Evolutionary conservation across 495 filamentous ascomycete genomes (phyloP), one percentile per base, ranked within the genome.

Genomic region (Penicillium roqueforti): DNA sequence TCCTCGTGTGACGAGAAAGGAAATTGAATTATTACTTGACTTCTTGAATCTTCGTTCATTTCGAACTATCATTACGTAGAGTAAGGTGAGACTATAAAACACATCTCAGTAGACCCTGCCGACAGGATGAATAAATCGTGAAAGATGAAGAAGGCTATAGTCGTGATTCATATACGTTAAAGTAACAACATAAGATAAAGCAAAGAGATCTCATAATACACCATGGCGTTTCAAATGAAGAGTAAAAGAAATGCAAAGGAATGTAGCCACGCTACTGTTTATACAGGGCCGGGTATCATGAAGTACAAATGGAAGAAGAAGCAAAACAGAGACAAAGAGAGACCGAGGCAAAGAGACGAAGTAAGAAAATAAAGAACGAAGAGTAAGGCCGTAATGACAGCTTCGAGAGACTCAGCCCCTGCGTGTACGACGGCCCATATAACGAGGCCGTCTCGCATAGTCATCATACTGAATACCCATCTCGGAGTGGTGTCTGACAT

Each of bases 391-490:
- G 28, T 28, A 19, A 54, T 37, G 22, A 5, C 7, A 3, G 11
- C 8, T 5, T 10, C 0, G 14, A 29, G 14, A 20, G 13, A 51
- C 26, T 64, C 32, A 72, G 1, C 37, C 57, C 20, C 72, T 56
- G 3, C 71, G 65, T 52, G 70, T 60, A 13, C 68, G 65, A 22
- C 74, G 68, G 19, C 72, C 65, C 60, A 73, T 66, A 50, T 75
- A 73, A n/a, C 74, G 50, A 3, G 71, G 68, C 31, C 67, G 61
- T 20, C 72, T 68, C 18, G 47, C 55, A 19, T 44, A 19, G 3
- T 67, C 64, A 13, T 65, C 64, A 13, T 41, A 39, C 9, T 37
- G 58, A 48, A 32, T 61, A 47, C 26, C 65, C 62, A 31, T 66
- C 62, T 32, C 57, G 32, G 29, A 55, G 16, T 36, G 63, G 29